Conservation (phyloP, 108 stramenopile species). For the Schizochytrium sp. region DNA sequence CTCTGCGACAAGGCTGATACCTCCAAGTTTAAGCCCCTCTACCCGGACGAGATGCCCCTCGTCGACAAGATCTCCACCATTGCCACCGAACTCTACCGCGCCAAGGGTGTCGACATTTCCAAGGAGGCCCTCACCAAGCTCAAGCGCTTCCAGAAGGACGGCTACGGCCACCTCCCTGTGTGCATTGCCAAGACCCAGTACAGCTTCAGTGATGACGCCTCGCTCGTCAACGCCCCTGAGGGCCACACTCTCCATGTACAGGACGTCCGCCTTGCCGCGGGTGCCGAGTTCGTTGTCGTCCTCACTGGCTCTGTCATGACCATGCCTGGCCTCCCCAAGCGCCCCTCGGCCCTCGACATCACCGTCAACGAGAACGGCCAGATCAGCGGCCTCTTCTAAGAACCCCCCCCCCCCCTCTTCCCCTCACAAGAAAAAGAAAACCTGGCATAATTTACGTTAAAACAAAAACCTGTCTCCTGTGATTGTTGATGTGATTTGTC, state of each 20-base stretch:
- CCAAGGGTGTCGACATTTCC: not conserved
- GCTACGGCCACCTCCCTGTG: conserved; percentile 11
- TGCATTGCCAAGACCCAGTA: conserved; percentile 22
- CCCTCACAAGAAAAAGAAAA: too few relatives aligned
- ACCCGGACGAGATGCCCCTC: conserved; percentile 2
- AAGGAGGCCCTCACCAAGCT: not conserved
- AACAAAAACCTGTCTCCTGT: not conserved
- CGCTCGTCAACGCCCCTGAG: not conserved
- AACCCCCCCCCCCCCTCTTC: too few relatives aligned
- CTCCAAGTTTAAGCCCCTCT: conserved; percentile 12
- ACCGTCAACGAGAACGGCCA: conserved; percentile 8
- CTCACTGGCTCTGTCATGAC: conserved; percentile 5
- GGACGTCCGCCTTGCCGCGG: not conserved
- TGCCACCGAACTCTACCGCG: not conserved
- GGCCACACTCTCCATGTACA: conserved; percentile 12
- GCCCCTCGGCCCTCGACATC: conserved; percentile 16
- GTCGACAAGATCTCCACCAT: not conserved
- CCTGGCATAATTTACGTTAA: too few relatives aligned
- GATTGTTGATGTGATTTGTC: not conserved
- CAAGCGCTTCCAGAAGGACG: not conserved
- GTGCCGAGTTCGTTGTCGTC: conserved; percentile 14
- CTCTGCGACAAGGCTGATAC: not conserved
- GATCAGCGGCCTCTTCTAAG: conserved; percentile 17
- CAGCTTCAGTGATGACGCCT: conserved; percentile 4
- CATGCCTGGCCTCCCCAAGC: conserved; percentile 18